phyloP scores from a whole-genome alignment of 164 flowering plant species.

The Aristolochia californica region DNA sequence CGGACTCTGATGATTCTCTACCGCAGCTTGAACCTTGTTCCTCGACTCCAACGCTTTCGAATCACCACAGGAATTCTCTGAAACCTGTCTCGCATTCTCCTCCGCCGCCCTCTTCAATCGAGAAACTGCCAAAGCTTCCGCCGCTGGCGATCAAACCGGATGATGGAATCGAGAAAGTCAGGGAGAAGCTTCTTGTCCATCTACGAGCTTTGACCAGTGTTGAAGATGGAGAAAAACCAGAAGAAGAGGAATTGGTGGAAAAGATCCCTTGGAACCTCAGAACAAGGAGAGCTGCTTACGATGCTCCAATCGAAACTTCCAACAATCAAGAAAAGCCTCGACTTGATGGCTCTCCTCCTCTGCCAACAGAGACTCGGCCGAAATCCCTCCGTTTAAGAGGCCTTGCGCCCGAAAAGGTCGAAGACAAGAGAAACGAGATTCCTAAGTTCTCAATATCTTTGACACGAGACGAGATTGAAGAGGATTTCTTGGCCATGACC shows the following conservation, averaged over 20 bases:
- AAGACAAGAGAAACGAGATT: background rate
- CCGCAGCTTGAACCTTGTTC: background rate
- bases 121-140: background rate
- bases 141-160: background rate
- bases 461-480: constrained; percentile 43
- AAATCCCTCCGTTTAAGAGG: background rate
- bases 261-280: background rate
- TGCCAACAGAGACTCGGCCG: background rate
- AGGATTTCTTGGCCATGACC: constrained; percentile 39
- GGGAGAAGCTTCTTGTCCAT: background rate
- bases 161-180: background rate
- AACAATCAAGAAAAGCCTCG: background rate
- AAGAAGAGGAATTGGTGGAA: background rate
- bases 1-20: background rate
- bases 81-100: background rate
- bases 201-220: background rate
- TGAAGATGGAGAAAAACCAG: background rate
- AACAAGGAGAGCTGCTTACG: background rate
- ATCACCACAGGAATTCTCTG: no score
- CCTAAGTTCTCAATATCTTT: constrained; percentile 19
- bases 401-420: background rate
- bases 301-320: no score
- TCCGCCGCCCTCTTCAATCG: background rate
- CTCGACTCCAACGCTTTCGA: background rate
- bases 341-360: background rate